Base-by-base conservation (phyloP, 306 rosid species). In the Astragalus membranaceus region DNA sequence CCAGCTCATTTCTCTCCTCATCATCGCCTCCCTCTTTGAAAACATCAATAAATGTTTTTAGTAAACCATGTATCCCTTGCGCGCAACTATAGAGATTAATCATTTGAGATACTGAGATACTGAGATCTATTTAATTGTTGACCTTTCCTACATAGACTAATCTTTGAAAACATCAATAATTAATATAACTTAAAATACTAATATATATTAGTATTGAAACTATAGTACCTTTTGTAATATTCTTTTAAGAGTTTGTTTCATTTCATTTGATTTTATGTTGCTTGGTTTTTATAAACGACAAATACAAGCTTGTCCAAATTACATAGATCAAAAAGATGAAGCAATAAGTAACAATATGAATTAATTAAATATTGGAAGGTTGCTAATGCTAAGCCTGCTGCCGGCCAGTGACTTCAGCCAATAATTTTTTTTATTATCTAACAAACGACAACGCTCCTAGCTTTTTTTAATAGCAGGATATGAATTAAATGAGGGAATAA, bases 21-120 rank as follows among this genome's bases (percentile, higher is more conserved):
- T 75, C 91, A 70, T 51, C 91, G 75, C 43, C 67, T 79, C 17
- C 96, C 96, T 29, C 85, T 84, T 48, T 72, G 68, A 70, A 71
- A 47, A 48, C 65, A 46, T 8, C 48, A 35, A 13, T 6, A 32
- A 29, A n/a, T n/a, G n/a, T n/a, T n/a, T n/a, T n/a, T n/a, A n/a
- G n/a, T n/a, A n/a, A n/a, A n/a, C n/a, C n/a, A n/a, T n/a, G n/a
- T n/a, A n/a, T n/a, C n/a, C n/a, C n/a, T n/a, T n/a, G n/a, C n/a
- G n/a, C n/a, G n/a, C n/a, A n/a, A n/a, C n/a, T n/a, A n/a, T n/a
- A n/a, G n/a, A n/a, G n/a, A n/a, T n/a, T n/a, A n/a, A n/a, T n/a
- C n/a, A n/a, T n/a, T n/a, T n/a, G n/a, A n/a, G n/a, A n/a, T n/a
- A n/a, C n/a, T n/a, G n/a, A n/a, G n/a, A n/a, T n/a, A n/a, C n/a